phyloP scores from a whole-genome alignment of 2,329 filamentous ascomycete genomes.

The Sphaerulina vaccinii region DNA sequence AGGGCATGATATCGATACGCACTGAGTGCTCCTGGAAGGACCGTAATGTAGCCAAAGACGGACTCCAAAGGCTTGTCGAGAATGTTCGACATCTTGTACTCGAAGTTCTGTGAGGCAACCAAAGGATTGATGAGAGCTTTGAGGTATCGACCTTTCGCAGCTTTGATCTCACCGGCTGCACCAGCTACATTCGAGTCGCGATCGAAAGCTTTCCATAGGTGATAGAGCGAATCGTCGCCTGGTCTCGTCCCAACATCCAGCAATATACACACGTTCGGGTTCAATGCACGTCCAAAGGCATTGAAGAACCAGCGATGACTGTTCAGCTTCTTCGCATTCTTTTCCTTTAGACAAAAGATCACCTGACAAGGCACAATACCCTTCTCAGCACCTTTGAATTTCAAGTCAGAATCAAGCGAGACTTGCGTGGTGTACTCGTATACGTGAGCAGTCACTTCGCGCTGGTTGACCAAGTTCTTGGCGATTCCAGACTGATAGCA shows the following conservation, averaged over 20 bases:
- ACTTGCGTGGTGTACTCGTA: slow-evolving; percentile 99
- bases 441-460: slow-evolving; percentile 91
- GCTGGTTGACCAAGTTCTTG: slow-evolving; percentile 96
- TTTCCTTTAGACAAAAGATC: slow-evolving; percentile 97
- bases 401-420: slow-evolving; percentile 88
- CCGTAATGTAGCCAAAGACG: slow-evolving; percentile 97
- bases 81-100: slow-evolving; percentile 99
- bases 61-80: slow-evolving; percentile 95
- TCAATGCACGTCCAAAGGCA: slow-evolving; percentile 86
- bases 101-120: slow-evolving; percentile 96
- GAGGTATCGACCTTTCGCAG: slow-evolving; percentile 85
- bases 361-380: slow-evolving; percentile 97
- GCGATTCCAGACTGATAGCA: slow-evolving; percentile 98
- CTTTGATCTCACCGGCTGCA: slow-evolving; percentile 95
- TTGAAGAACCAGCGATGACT: slow-evolving; percentile 99
- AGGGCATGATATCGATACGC: slow-evolving; percentile 94
- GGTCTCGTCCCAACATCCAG: slow-evolving; percentile 95
- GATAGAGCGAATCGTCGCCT: slow-evolving; percentile 85
- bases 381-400: slow-evolving; percentile 99
- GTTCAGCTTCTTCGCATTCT: slow-evolving; percentile 96
- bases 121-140: slow-evolving; percentile 85
- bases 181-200: slow-evolving; percentile 96
- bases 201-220: slow-evolving; percentile 98
- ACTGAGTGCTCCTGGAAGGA: slow-evolving; percentile 88
- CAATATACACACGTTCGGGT: slow-evolving; percentile 94